Evolutionary conservation across 78 protist genomes (phyloP), one percentile per base, ranked within the genome.

Genomic region (Paulinella micropora): DNA sequence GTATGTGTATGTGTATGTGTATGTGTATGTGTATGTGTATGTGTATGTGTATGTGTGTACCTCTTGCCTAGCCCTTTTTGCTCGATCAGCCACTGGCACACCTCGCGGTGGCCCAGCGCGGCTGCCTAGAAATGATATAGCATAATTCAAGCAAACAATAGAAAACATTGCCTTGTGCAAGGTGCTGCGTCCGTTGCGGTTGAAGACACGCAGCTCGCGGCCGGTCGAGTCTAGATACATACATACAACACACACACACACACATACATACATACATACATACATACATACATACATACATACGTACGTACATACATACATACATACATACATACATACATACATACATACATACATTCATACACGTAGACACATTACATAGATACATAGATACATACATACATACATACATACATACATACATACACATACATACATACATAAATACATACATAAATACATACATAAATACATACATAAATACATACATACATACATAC

Each of bases 151-250:
- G n/a, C n/a, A n/a, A n/a, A n/a, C n/a, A n/a, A n/a, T n/a, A n/a
- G n/a, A 39, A 29, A 83, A 1, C 1, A 67, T 67, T 36, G 87
- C 87, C 67, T 83, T 83, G 87, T 83, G 87, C 37, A 83, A 37
- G 15, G 87, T 67, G 29, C 38, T 31, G 67, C 39, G 87, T 26
- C 87, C 87, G 28, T 83, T 83, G 28, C 51, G 36, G 34, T 83
- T 83, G 38, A 83, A 67, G 37, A 83, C 0, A 1, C 2, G 1
- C 34, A 39, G 3, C n/a, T 83, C 69, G 36, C 37, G 87, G 0
- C 51, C 51, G 26, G 32, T 15, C 6, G 37, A 3, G 29, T 32
- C 31, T 6, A 6, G 3, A n/a, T n/a, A n/a, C n/a, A n/a, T n/a
- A n/a, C n/a, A n/a, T n/a, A n/a, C n/a, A n/a, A n/a, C n/a, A n/a